Evolutionary conservation across 2,329 filamentous ascomycete genomes (phyloP), one percentile per base, ranked within the genome.

Genomic region (Beauveria medogensis): DNA sequence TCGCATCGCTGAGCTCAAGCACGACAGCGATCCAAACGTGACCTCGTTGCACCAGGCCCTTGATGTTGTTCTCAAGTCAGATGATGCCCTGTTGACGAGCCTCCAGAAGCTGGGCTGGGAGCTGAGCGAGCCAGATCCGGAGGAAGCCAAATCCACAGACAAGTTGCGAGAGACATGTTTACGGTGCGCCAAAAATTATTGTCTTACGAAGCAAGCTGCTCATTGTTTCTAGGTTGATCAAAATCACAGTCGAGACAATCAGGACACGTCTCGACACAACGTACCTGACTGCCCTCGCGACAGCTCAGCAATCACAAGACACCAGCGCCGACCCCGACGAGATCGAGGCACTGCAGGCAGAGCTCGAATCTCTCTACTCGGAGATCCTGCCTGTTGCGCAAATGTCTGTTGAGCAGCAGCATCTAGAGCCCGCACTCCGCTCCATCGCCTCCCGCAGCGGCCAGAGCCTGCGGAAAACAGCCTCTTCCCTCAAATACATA

Each of bases 371-470:
- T 5, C 75, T 91, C 3, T 87, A 88, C 65, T 77, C 85, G 0
- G 88, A 91, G 68, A 85, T 91, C 46, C 74, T 87, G 0, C 83
- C 87, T 0, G 84, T 91, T 2, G 82, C 86, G 7, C 83, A 88
- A 64, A 90, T 91, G 83, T 84, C 87, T 0, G 79, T 86, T 1
- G 85, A 90, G 65, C 82, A 88, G 66, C 84, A 89, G 68, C 81
- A 86, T 65, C 76, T 88, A 5, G 80, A 84, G 62, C 87, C 87
- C 0, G 83, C 87, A 1, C 72, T 83, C 6, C 72, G 74, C 60
- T 73, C 76, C 0, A 69, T 80, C 5, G 72, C 78, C 7, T 70
- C 74, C 2, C 77, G 73, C 60, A 78, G 76, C 55, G 75, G 76
- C 1, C 73, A 78, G 43, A 76, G 73, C 24, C 64, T 79, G n/a